Evolutionary conservation across 2,329 filamentous ascomycete genomes (phyloP).

Genomic region (Paecilomyces variotii): DNA sequence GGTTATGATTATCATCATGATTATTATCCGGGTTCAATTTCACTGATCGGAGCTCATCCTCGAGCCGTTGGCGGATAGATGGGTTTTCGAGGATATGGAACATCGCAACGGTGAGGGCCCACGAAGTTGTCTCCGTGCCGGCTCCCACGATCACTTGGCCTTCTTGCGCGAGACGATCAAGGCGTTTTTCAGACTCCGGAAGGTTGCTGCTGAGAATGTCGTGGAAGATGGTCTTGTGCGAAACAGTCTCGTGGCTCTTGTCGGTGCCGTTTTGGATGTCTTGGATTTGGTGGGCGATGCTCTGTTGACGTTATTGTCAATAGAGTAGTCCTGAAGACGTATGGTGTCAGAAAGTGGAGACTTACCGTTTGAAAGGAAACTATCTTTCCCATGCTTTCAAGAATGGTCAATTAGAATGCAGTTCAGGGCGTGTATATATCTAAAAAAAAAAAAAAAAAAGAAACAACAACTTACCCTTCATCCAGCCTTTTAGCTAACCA

Average conservation of each 20-base stretch:
- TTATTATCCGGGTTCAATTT: not conserved
- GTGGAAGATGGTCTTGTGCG: constrained; percentile 21
- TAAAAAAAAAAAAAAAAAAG: not conserved
- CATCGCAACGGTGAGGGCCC: constrained; percentile 11
- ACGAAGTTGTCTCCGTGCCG: constrained; percentile 24
- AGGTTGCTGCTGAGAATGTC: constrained; percentile 15
- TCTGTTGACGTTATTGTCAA: not conserved
- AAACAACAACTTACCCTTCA: not conserved
- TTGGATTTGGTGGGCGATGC: constrained; percentile 2
- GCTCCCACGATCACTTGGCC: constrained; percentile 22
- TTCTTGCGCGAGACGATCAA: constrained; percentile 21
- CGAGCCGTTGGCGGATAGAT: not conserved
- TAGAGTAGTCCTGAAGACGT: not conserved
- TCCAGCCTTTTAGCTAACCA: not conserved
- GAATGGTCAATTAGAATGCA: not conserved
- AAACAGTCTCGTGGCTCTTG: constrained; percentile 5
- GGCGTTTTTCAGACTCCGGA: constrained; percentile 20
- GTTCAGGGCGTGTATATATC: too few species aligned
- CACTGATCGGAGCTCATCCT: not conserved
- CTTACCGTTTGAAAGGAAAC: not conserved
- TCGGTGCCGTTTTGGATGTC: constrained; percentile 3
- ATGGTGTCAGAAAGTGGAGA: not conserved
- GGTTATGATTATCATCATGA: not conserved
- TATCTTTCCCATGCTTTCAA: not conserved
- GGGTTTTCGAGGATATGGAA: constrained; percentile 8